Base-by-base conservation (phyloP, 306 rosid species). In the Cucumis melo region DNA sequence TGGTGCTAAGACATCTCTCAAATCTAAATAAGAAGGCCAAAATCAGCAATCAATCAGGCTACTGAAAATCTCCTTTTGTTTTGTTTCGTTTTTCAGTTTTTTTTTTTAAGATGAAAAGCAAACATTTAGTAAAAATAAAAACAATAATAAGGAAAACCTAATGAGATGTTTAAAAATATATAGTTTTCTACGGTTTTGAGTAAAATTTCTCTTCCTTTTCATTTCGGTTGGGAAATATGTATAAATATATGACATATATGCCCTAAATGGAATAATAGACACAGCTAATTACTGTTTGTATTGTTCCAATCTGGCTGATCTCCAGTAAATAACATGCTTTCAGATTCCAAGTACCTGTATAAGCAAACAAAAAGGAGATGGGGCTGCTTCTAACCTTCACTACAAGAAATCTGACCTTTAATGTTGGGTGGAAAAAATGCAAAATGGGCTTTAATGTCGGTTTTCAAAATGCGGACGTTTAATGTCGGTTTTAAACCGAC, bases 301-400 rank as follows among this genome's bases (percentile, higher is more conserved):
- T 67, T 21, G 55, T 20, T 67, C 55, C 55, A 67, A 20, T 41
- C 54, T 66, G 10, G 73, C 17, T 21, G 10, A 66, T 13, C n/a
- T 67, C 54, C 55, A 41, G 10, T 39, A 12, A n/a, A 15, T 67
- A 67, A 6, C 55, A 67, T 2, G 74, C 32, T 67, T 13, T 41
- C 50, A 41, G 54, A 20, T 67, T 20, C 55, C 10, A 39, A n/a
- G 11, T 41, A 66, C 14, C 32, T 27, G 2, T 27, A 27, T 27
- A 27, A 27, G 54, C 36, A 66, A 19, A 39, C 73, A 66, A 66
- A 39, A 19, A 67, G 6, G 53, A 66, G 19, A 67, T 12, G 54
- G n/a, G 29, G 54, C 36, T 66, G 54, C 17, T 66, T 66, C 73
- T 66, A 66, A 66, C 73, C n/a, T n/a, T n/a, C n/a, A n/a, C n/a